Base-by-base conservation (phyloP, 2,329 filamentous ascomycete species). In the Monilinia fructigena region DNA sequence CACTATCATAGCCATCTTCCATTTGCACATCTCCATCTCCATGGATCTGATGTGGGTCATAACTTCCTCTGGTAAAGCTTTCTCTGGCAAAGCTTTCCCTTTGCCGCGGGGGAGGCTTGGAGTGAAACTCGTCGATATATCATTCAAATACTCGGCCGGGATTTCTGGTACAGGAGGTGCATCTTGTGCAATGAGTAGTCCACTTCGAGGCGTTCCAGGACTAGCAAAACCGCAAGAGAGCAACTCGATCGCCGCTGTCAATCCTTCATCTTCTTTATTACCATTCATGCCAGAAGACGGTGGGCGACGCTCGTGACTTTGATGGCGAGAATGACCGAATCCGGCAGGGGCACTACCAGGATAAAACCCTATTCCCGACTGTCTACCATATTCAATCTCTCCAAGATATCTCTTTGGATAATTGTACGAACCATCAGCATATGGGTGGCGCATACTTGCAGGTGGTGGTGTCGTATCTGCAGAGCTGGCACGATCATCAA, bases 401-500 rank as follows among this genome's bases (percentile, higher is more conserved):
- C 80, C 81, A 71, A 78, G 83, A 72, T 85, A 84, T 64, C 86
- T 82, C 78, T 89, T 89, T 72, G 82, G 78, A 70, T 81, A 78
- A 68, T 69, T 74, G 72, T 75, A 74, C 48, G 74, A 73, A 38
- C 72, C 70, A 69, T 69, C 70, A 68, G 79, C 77, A 64, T 81
- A 84, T 69, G 86, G 82, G 65, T 72, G 78, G 65, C 80, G 83
- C 70, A 88, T 83, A 58, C 75, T 72, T 64, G 85, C 83, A 26
- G 94, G 94, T 63, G 94, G 93, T 55, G 95, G 95, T 20, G 94
- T 97, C 58, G 93, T 98, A 76, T 97, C 92, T 50, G 90, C 88
- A 63, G 94, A 98, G 81, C 93, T 96, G 74, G 88, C 84, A 64
- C 86, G 86, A 66, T 92, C 90, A 72, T 92, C 90, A 72, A 45